A percentile compares a stretch with the other conserved stretches of the same genome.
Conservation (phyloP, 192 early-diverging fungal genomes). For the Linnemannia schmuckeri region DNA sequence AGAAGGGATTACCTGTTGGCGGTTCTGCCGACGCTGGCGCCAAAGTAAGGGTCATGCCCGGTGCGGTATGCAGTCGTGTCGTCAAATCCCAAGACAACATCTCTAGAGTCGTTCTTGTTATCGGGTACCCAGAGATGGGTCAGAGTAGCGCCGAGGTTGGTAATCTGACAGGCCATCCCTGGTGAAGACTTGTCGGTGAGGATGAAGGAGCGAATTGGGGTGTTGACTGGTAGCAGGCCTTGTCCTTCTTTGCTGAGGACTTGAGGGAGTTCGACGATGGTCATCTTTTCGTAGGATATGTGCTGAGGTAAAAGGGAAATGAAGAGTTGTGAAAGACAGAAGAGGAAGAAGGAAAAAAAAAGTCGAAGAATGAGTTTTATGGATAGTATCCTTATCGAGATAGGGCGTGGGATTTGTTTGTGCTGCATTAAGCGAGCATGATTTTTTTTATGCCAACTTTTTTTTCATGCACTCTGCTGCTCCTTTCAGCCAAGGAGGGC, state of each 20-base stretch:
- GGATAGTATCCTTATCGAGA: not conserved
- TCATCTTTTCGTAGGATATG: not conserved
- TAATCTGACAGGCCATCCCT: constrained; percentile 58
- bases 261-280: constrained; percentile 22
- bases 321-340: not conserved
- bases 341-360: not conserved
- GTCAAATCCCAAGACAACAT: constrained; percentile 84
- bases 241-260: constrained; percentile 37
- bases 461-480: not conserved
- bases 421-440: too few relatives aligned
- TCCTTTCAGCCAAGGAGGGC: too few relatives aligned
- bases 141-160: constrained; percentile 78
- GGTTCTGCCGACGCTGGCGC: constrained; percentile 79
- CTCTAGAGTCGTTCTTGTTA: constrained; percentile 52
- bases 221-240: constrained; percentile 26
- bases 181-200: constrained; percentile 39
- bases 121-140: constrained; percentile 75
- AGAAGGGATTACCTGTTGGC: constrained; percentile 70
- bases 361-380: not conserved
- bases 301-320: not conserved
- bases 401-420: constrained; percentile 3
- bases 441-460: not conserved
- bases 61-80: constrained; percentile 61
- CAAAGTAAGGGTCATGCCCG: constrained; percentile 80
- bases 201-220: constrained; percentile 43